Conservation (phyloP, 495 filamentous ascomycete genomes). For the Xylaria bambusicola region DNA sequence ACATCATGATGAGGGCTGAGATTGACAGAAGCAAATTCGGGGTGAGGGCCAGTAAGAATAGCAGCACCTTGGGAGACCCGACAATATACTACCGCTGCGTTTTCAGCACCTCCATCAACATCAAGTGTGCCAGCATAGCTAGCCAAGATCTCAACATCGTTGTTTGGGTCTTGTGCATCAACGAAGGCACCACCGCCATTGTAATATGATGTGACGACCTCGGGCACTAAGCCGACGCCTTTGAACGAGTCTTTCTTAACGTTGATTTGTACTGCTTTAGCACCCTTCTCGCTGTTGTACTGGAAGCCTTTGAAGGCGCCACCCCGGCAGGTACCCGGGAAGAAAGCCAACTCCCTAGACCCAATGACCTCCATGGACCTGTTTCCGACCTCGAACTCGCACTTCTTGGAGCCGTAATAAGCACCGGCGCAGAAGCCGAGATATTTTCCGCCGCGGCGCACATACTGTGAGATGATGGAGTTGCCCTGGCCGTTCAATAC, state of each 20-base stretch:
- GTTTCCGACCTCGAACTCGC: slow-evolving; percentile 91
- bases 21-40: slow-evolving; percentile 89
- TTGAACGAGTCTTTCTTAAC: slow-evolving; percentile 64
- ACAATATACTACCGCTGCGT: slow-evolving; percentile 84
- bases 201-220: slow-evolving; percentile 77
- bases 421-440: slow-evolving; percentile 93
- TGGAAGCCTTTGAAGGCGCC: slow-evolving; percentile 88
- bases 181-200: slow-evolving; percentile 98
- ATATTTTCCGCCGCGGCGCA: slow-evolving; percentile 81
- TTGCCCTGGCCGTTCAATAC: slow-evolving; percentile 88
- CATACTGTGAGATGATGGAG: slow-evolving; percentile 76
- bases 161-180: slow-evolving; percentile 63
- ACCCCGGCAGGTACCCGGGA: slow-evolving; percentile 81
- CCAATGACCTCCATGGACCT: slow-evolving; percentile 82
- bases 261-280: slow-evolving; percentile 68
- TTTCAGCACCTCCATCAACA: slow-evolving; percentile 69
- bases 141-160: slow-evolving; percentile 78
- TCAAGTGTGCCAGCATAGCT: slow-evolving; percentile 75
- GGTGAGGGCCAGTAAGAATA: slow-evolving; percentile 86
- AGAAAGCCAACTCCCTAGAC: slow-evolving; percentile 83
- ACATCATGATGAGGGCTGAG: slow-evolving; percentile 63
- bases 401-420: slow-evolving; percentile 79
- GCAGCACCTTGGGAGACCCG: slow-evolving; percentile 82
- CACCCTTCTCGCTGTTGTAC: slow-evolving; percentile 86
- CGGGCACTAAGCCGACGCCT: slow-evolving; percentile 53